Conservation (phyloP, 176 grass and related monocot species). For the Pontederia paniculata region DNA sequence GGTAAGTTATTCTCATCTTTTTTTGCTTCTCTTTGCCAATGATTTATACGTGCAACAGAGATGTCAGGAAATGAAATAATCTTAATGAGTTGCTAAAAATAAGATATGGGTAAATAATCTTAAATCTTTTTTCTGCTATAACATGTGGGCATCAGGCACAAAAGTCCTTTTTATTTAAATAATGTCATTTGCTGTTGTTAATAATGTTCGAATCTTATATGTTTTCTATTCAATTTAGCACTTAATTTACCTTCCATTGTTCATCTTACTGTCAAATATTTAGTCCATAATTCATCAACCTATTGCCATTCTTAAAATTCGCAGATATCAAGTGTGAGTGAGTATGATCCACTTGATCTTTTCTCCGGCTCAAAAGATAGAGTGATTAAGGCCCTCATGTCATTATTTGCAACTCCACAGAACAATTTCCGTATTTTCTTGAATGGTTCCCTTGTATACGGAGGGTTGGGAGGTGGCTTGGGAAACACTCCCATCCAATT, state of each 20-base stretch:
- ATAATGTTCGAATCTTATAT: too few relatives aligned
- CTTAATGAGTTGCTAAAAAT: too few relatives aligned
- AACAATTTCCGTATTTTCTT: constrained; percentile 88
- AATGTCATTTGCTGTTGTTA: too few relatives aligned
- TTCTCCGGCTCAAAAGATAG: constrained; percentile 84
- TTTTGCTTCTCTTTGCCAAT: not conserved
- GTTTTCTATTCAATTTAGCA: not conserved
- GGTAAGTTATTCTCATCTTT: constrained; percentile 27
- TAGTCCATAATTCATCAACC: not conserved
- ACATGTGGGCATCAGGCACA: not conserved
- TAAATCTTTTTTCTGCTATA: too few relatives aligned
- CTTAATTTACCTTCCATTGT: not conserved
- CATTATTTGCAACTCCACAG: constrained; percentile 64
- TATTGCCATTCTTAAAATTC: constrained; percentile 11
- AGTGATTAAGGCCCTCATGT: constrained; percentile 47
- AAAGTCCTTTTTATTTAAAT: too few relatives aligned
- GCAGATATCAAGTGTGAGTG: constrained; percentile 62
- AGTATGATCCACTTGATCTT: constrained; percentile 79
- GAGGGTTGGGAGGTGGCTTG: constrained; percentile 57
- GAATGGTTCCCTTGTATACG: constrained; percentile 63
- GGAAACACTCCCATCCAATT: constrained; percentile 20
- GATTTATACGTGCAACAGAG: not conserved
- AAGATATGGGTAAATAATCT: too few relatives aligned
- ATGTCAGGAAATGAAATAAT: too few relatives aligned
- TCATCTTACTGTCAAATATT: too few relatives aligned